Evolutionary conservation across 73 alveolate genomes (phyloP).

Genomic region (Loxodes magnus): DNA sequence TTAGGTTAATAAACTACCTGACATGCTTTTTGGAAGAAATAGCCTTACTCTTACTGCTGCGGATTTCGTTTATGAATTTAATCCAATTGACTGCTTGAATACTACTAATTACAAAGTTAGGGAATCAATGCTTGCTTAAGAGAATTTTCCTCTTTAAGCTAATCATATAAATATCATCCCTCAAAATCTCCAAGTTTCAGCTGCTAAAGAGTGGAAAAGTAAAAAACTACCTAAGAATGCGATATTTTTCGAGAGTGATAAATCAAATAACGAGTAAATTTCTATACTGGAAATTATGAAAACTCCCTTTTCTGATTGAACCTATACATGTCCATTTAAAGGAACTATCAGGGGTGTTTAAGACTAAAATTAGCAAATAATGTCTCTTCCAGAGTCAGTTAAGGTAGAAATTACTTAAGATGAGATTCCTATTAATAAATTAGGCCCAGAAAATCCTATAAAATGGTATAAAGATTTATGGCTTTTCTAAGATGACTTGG

Average conservation of each 20-base stretch:
- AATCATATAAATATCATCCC: conserved; percentile 59
- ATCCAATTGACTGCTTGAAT: too few species aligned
- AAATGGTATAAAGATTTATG: conserved; percentile 69
- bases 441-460: conserved; percentile 84
- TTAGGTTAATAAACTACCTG: too few species aligned
- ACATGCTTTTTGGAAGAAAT: too few species aligned
- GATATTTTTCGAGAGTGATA: conserved; percentile 33
- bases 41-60: too few species aligned
- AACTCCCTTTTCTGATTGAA: conserved; percentile 68
- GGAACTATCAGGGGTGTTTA: conserved; percentile 52
- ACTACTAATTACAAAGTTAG: too few species aligned
- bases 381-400: conserved; percentile 14
- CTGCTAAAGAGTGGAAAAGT: conserved; percentile 57
- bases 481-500: conserved; percentile 91
- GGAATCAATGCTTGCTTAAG: too few species aligned
- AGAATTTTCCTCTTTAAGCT: too few species aligned
- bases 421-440: conserved; percentile 75
- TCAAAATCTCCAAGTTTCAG: conserved; percentile 35
- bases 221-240: conserved; percentile 40
- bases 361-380: too few species aligned
- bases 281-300: conserved; percentile 25
- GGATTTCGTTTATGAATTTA: too few species aligned
- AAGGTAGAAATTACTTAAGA: conserved; percentile 62
- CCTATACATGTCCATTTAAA: conserved; percentile 91
- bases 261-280: conserved; percentile 14